phyloP scores from a whole-genome alignment of 768 basidiomycete genomes.

The Termitomyces bulborhizus region DNA sequence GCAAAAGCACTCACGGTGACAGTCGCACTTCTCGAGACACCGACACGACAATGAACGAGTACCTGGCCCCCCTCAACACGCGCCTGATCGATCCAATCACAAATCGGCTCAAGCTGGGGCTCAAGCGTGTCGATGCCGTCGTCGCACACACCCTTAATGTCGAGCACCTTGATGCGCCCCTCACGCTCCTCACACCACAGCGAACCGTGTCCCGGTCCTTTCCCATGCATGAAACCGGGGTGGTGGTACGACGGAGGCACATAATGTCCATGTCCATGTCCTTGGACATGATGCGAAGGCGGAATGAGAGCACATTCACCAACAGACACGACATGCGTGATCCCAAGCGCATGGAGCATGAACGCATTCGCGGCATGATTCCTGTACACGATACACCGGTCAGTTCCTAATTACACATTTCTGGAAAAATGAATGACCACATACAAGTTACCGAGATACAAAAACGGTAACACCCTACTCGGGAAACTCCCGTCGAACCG shows the following conservation, averaged over 20 bases:
- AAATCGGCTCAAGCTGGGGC: constrained; percentile 82
- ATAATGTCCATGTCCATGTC: constrained; percentile 7
- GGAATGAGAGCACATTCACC: constrained; percentile 92
- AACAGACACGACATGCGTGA: constrained; percentile 95
- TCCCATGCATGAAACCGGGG: constrained; percentile 32
- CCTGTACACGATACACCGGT: constrained; percentile 30
- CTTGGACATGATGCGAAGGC: constrained; percentile 44
- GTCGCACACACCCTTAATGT: constrained; percentile 90
- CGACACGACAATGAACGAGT: constrained; percentile 97
- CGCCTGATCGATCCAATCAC: constrained; percentile 91
- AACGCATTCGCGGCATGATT: constrained; percentile 92
- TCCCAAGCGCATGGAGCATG: constrained; percentile 93
- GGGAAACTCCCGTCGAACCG: constrained; percentile 96
- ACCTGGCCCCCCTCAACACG: constrained; percentile 80
- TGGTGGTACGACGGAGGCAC: constrained; percentile 20
- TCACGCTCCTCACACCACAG: constrained; percentile 86
- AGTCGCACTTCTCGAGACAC: constrained; percentile 91
- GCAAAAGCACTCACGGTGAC: constrained; percentile 58
- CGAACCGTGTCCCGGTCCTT: constrained; percentile 57
- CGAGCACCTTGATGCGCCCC: constrained; percentile 84
- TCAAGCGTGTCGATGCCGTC: constrained; percentile 95
- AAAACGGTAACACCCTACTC: constrained; percentile 83
- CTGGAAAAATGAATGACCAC: constrained; percentile 26
- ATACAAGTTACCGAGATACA: constrained; percentile 93
- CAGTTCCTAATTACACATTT: not conserved